Percentiles rank a stretch among this genome's conserved stretches.
Evolutionary conservation across 768 basidiomycete genomes (phyloP).

Genomic region (Termitomyces eurrhizus): DNA sequence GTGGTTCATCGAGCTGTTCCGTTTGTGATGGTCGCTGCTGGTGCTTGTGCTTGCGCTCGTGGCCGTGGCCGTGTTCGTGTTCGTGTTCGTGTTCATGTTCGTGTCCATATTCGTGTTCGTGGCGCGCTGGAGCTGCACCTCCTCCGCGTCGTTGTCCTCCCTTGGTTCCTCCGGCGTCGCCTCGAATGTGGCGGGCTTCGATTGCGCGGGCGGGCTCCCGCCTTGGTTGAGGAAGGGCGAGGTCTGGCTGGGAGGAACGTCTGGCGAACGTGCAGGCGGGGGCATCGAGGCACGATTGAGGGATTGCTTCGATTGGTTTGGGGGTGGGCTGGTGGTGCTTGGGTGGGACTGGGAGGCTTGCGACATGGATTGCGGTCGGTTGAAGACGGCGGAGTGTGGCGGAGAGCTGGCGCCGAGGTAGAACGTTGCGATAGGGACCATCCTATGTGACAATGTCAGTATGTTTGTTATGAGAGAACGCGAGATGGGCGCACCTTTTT

Average conservation of each 20-base stretch:
- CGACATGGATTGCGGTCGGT: constrained; percentile 75
- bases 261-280: constrained; percentile 40
- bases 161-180: constrained; percentile 49
- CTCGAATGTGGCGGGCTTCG: constrained; percentile 34
- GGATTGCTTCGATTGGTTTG: constrained; percentile 28
- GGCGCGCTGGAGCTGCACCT: constrained; percentile 12
- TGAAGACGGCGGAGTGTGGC: constrained; percentile 33
- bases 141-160: constrained; percentile 36
- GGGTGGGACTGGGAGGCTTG: constrained; percentile 53
- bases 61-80: background rate
- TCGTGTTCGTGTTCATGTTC: background rate
- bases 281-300: constrained; percentile 70
- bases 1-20: constrained; percentile 69
- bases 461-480: background rate
- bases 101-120: background rate
- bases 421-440: constrained; percentile 81
- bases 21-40: constrained; percentile 23
- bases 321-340: constrained; percentile 28
- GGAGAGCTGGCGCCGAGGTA: constrained; percentile 68
- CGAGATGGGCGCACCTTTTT: constrained; percentile 55
- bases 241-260: constrained; percentile 36
- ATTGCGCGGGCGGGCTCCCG: constrained; percentile 21
- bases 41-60: background rate
- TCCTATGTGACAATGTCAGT: constrained; percentile 38
- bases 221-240: constrained; percentile 40